phyloP scores from a whole-genome alignment of 2,329 filamentous ascomycete genomes.

The Metarhizium anisopliae region DNA sequence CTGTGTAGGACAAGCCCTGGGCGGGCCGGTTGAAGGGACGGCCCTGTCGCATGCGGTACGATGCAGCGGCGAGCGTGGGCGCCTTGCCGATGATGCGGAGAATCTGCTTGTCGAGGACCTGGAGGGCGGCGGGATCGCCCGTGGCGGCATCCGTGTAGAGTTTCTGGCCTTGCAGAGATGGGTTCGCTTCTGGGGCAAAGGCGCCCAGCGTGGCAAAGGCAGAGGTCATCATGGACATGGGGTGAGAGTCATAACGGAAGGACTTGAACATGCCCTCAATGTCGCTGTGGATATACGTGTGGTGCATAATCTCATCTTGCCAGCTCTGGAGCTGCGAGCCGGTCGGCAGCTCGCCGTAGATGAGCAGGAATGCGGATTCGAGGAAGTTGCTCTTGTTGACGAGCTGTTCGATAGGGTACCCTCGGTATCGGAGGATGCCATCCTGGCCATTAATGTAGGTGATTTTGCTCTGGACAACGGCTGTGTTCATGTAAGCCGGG shows the following conservation, averaged over 20 bases:
- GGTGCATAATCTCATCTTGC: constrained; percentile 40
- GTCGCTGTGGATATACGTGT: constrained; percentile 39
- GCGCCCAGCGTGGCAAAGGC: constrained; percentile 40
- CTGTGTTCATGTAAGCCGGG: constrained; percentile 45
- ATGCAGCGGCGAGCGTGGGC: constrained; percentile 39
- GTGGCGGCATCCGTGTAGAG: constrained; percentile 37
- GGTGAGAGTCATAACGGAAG: constrained; percentile 42
- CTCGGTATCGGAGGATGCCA: constrained; percentile 42
- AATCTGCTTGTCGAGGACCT: constrained; percentile 41
- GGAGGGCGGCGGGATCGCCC: constrained; percentile 30
- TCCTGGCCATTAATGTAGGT: constrained; percentile 45
- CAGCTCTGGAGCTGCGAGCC: constrained; percentile 29
- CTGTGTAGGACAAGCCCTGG: constrained; percentile 38
- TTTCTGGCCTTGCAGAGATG: constrained; percentile 39
- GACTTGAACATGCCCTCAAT: constrained; percentile 42
- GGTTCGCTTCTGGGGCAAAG: constrained; percentile 41
- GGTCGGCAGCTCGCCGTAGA: constrained; percentile 42
- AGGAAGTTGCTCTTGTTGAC: constrained; percentile 40
- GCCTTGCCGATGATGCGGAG: constrained; percentile 43
- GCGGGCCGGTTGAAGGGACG: constrained; percentile 40
- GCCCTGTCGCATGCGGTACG: constrained; percentile 44
- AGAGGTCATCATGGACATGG: constrained; percentile 42
- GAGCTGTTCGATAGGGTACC: constrained; percentile 42
- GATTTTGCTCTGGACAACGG: constrained; percentile 38
- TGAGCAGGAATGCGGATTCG: constrained; percentile 39